Evolutionary conservation across 2,329 filamentous ascomycete genomes (phyloP), one percentile per base, ranked within the genome.

Genomic region (Helicocarpus griseus): DNA sequence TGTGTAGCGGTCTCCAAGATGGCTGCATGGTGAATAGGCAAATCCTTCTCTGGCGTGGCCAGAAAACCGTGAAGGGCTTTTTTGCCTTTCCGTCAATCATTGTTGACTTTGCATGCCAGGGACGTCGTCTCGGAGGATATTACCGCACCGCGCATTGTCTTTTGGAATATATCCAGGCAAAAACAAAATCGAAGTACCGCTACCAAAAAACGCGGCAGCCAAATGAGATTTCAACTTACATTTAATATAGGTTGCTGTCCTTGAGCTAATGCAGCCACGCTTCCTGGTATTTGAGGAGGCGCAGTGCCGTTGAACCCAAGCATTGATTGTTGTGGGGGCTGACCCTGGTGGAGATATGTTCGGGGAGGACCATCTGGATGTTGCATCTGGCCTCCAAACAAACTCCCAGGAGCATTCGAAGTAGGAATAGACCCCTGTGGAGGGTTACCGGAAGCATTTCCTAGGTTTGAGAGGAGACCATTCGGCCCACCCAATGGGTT

Each of bases 401-500:
- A 76, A 49, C 79, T 78, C 3, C 75, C 79, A 47, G 81, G 77
- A 13, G 79, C 79, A 54, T 73, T 80, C 29, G 83, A 77, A 21
- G 78, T 77, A 22, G 78, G 77, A 50, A 84, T 74, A 11, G 80
- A 72, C 55, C 73, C 68, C 61, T 75, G 71, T 53, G 78, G 71
- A 33, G 77, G 72, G 58, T 76, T 77, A 35, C 76, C 68, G 26
- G 78, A 74, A 35, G 75, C 72, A 31, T 78, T 78, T 31, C 83
- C 82, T 60, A 89, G 82, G 58, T 83, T 88, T 7, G 85, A 81
- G 36, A 97, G 80, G 33, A 97, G 77, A 7, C 91, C 91, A 58
- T 93, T 91, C 1, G 91, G 91, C 43, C 89, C 94, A 65, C 95
- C 91, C 52, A 96, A 94, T 49, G 88, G 86, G 57, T 83, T 86